A percentile compares a stretch with the other conserved stretches of the same genome.
Evolutionary conservation across 2,329 filamentous ascomycete species (phyloP).

Genomic region (Rosellinia necatrix): DNA sequence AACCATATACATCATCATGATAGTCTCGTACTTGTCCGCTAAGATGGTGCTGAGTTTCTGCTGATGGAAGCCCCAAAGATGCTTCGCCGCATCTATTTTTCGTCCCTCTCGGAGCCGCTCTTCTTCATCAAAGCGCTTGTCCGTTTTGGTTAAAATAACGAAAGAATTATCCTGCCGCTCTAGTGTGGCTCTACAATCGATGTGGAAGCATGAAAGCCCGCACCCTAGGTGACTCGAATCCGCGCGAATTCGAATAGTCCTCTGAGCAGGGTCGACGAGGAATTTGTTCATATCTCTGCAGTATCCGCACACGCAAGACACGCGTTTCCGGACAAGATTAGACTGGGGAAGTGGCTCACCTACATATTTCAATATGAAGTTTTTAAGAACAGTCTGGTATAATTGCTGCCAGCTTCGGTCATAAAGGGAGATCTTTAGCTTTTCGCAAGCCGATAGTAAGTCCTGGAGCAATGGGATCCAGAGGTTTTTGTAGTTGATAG

Average conservation of each 20-base stretch:
- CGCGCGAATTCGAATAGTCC: slow-evolving; percentile 21
- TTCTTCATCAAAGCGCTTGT: neutral
- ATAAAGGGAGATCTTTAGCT: slow-evolving; percentile 15
- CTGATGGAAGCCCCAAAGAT: slow-evolving; percentile 26
- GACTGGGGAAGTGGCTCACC: slow-evolving; percentile 18
- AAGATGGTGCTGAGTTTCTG: slow-evolving; percentile 26
- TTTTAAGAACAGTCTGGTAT: slow-evolving; percentile 31
- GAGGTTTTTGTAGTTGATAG: slow-evolving; percentile 28
- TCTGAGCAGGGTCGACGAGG: slow-evolving; percentile 25
- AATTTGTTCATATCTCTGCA: slow-evolving; percentile 38
- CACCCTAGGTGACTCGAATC: slow-evolving; percentile 2
- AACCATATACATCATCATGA: slow-evolving; percentile 23
- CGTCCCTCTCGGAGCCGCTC: slow-evolving; percentile 17
- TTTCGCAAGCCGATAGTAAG: slow-evolving; percentile 26
- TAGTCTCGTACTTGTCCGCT: slow-evolving; percentile 19
- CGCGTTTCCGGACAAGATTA: slow-evolving; percentile 10
- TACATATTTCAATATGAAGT: slow-evolving; percentile 34
- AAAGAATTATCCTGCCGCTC: neutral
- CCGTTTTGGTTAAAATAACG: neutral
- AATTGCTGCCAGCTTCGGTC: slow-evolving; percentile 32
- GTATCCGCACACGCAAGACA: slow-evolving; percentile 31
- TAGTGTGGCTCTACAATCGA: neutral
- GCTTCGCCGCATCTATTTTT: slow-evolving; percentile 5
- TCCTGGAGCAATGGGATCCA: slow-evolving; percentile 41
- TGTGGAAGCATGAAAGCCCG: neutral